Evolutionary conservation across 495 filamentous ascomycete genomes (phyloP), one percentile per base, ranked within the genome.

Genomic region (Elasticomyces elasticus): DNA sequence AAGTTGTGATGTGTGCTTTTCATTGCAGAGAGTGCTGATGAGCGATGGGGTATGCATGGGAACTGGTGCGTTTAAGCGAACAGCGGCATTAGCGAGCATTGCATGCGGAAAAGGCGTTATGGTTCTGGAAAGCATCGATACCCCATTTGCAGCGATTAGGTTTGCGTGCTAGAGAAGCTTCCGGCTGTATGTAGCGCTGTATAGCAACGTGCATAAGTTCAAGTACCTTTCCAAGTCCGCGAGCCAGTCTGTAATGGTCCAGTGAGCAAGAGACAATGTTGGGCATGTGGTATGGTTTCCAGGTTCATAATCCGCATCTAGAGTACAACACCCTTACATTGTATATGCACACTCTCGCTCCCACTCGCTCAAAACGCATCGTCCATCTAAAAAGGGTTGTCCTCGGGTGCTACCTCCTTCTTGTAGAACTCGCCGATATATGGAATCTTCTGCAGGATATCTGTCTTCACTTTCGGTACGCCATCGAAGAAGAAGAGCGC

Each of bases 401-500:
- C 82, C 71, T 81, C 79, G 35, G 81, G 73, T 56, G 79, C 70
- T 59, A 84, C 67, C 64, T 77, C 72, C 58, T 74, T 72, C 59
- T 77, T 68, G 57, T 74, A 83, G 69, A 79, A 79, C 51, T 62
- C 58, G 44, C 81, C 80, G 52, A 85, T 67, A 58, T 81, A 66
- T 40, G 82, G 82, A 12, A 82, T 46, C 62, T 76, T 78, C 72
- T 80, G 52, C 59, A 65, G 59, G 62, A 87, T 82, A 68, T 87
- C 84, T 56, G 70, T 76, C 64, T 77, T 69, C 38, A 87, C 80
- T 64, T 77, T 75, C 48, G 84, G 84, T 35, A 87, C 74, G 49
- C 83, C 83, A 50, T 79, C 75, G 70, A 87, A 78, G 76, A 85
- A 81, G 71, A 80, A 84, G 58, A 87, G 65, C n/a, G 76, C 79